Base-by-base conservation (phyloP, 306 rosid species). In the Oemleria cerasiformis region DNA sequence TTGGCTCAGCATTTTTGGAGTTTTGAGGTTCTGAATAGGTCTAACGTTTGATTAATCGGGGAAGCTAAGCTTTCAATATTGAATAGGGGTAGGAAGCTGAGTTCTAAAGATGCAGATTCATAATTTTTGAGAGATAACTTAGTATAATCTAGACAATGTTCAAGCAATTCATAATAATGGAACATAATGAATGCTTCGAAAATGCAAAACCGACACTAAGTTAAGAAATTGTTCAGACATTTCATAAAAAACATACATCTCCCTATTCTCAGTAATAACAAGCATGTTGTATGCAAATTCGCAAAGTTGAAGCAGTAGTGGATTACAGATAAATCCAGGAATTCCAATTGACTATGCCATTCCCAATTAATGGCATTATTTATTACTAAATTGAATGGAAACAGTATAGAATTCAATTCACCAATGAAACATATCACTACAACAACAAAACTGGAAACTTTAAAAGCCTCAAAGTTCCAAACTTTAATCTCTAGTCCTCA, bases 351-450 rank as follows among this genome's bases (percentile, higher is more conserved):
- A 11, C 38, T 17, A 20, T 63, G 68, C 60, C 73, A 71, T 66
- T 71, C 68, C 61, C 65, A 70, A 65, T 75, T 65, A 39, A 79
- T 65, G 76, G 71, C 81, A 43, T 71, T 76, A 72, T 71, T 80
- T 25, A 44, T 67, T 68, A 65, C 49, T 75, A 43, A 34, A 8
- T 58, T 15, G 13, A 75, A 42, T 36, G n/a, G 34, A 50, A 56
- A 39, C 14, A 60, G 5, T 40, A 16, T 15, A 17, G 48, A 67
- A 38, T 36, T 60, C 65, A 19, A 48, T 30, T 45, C 50, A 45
- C 42, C 68, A 54, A 44, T n/a, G n/a, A 20, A 58, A 34, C 58
- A n/a, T 53, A 41, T 47, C 67, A 43, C n/a, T 38, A 60, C 77
- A 80, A 80, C 71, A 64, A 45, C 73, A 60, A 72, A 75, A 75